Percentiles rank a stretch among this genome's conserved stretches.
Conservation (phyloP, 805 yeast genomes). For the Candida parachauliodes region DNA sequence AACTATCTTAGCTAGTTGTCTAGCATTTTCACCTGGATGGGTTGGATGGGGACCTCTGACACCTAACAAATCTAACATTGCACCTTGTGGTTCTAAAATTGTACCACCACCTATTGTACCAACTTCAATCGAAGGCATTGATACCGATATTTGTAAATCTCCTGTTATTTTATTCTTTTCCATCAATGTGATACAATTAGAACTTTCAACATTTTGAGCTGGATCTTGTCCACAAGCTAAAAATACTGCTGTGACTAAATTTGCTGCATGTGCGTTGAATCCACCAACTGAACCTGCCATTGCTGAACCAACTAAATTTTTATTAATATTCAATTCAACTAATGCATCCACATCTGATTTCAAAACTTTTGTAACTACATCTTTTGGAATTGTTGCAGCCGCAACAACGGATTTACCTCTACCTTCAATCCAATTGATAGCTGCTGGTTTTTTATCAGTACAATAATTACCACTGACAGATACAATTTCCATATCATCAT, state of each 20-base stretch:
- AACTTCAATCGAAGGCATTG: constrained; percentile 98
- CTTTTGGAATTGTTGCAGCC: constrained; percentile 84
- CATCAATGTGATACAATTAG: constrained; percentile 96
- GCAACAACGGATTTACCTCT: constrained; percentile 98
- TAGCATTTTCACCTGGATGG: constrained; percentile 90
- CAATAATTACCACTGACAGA: constrained; percentile 97
- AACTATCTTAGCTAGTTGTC: constrained; percentile 86
- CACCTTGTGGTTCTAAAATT: constrained; percentile 92
- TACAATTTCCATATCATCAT: constrained; percentile 88
- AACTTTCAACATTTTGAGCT: constrained; percentile 97
- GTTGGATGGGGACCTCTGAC: constrained; percentile 95
- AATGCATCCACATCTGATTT: constrained; percentile 91
- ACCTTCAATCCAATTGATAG: constrained; percentile 98
- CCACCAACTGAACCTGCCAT: constrained; percentile 99
- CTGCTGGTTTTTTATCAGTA: constrained; percentile 96
- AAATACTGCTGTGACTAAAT: constrained; percentile 88
- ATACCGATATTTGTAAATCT: constrained; percentile 85
- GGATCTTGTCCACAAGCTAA: constrained; percentile 99
- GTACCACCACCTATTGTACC: constrained; percentile 99
- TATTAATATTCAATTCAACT: constrained; percentile 82
- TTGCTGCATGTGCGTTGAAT: constrained; percentile 97
- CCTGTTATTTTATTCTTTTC: constrained; percentile 56
- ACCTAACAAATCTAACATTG: constrained; percentile 91
- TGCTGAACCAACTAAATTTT: constrained; percentile 93
- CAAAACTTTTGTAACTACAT: constrained; percentile 73